Base-by-base conservation (phyloP, 2,329 filamentous ascomycete genomes). In the Penicillium occitanis region DNA sequence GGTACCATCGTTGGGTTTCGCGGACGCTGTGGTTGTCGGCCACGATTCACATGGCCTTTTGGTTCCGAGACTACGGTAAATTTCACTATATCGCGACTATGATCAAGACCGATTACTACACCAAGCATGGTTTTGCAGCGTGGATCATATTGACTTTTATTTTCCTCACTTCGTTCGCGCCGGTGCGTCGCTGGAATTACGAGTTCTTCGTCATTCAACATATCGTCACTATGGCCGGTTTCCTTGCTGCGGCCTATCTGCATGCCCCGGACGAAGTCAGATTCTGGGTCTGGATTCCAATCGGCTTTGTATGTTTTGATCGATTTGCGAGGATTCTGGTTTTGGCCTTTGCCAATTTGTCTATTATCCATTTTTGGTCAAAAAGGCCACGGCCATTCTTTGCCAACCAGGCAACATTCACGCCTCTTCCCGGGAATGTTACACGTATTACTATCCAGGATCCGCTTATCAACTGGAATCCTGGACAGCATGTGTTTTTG, bases 401-500 rank as follows among this genome's bases (percentile, higher is more conserved):
- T 74, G 72, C 77, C 3, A 81, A 81, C 69, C 75, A 74, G 37
- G 82, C 82, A 1, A 78, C 74, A 2, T 79, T 85, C 66, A 78
- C 81, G 1, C 77, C 85, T 17, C 75, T 89, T 1, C 78, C 86
- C 1, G 83, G 84, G 55, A 79, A 84, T 58, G 81, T 86, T 33
- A 88, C 86, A 3, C 82, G 83, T 8, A 79, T 90, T 67, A 85
- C 83, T 0, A 83, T 90, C 53, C 71, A 78, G 1, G 81, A 86
- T 25, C 85, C 85, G 1, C 82, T 84, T 1, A 81, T 89, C 61
- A 76, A 72, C 19, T 90, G 88, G 88, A 80, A 75, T 33, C 81
- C 88, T 2, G 88, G 88, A 0, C 87, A 90, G 68, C 87, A 90
- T 72, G 81, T 86, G 0, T 88, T 88, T 69, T 76, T 90, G 1